A percentile compares a stretch with the other conserved stretches of the same genome.
These are phyloP conservation scores for Verbascum thapsus DNA, from an alignment of 257 asterid species.

Conservation along the genomic window DNA sequence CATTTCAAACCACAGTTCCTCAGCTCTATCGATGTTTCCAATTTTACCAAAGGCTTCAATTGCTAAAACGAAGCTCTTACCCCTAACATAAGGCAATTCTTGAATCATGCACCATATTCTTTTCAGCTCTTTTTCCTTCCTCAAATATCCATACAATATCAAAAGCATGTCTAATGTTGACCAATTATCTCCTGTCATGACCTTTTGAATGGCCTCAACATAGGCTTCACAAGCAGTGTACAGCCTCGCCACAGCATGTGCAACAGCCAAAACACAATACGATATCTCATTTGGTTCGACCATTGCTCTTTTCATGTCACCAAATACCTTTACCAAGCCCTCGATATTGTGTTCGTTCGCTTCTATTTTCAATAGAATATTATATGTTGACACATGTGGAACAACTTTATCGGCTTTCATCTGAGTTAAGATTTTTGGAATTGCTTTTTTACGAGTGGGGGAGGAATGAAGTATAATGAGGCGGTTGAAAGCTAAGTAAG, in stretches of 20 bases:
- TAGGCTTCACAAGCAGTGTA: constrained; percentile 72
- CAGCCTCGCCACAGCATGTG: constrained; percentile 89
- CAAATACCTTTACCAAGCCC: constrained; percentile 60
- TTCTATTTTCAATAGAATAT: constrained; percentile 76
- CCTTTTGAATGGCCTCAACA: constrained; percentile 57
- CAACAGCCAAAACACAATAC: constrained; percentile 71
- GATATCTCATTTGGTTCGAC: constrained; percentile 83
- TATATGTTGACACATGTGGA: constrained; percentile 74
- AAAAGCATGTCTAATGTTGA: constrained; percentile 74
- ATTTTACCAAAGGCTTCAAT: constrained; percentile 78
- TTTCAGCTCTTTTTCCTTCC: constrained; percentile 63
- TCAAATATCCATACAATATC: constrained; percentile 66
- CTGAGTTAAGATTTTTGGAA: constrained; percentile 68
- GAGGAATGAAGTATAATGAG: constrained; percentile 81
- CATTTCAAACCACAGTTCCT: constrained; percentile 73
- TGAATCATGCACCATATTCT: constrained; percentile 59
- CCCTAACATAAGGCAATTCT: constrained; percentile 54
- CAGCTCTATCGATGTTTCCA: constrained; percentile 68
- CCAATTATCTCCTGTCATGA: constrained; percentile 78
- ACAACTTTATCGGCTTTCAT: constrained; percentile 83
- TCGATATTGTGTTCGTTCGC: constrained; percentile 75
- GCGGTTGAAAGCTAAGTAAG: constrained; percentile 81
- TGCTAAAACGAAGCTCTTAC: constrained; percentile 70
- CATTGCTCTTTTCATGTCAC: constrained; percentile 57
- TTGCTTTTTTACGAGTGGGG: constrained; percentile 60